Conservation (phyloP, 345 rosid species). For the Populus alba region DNA sequence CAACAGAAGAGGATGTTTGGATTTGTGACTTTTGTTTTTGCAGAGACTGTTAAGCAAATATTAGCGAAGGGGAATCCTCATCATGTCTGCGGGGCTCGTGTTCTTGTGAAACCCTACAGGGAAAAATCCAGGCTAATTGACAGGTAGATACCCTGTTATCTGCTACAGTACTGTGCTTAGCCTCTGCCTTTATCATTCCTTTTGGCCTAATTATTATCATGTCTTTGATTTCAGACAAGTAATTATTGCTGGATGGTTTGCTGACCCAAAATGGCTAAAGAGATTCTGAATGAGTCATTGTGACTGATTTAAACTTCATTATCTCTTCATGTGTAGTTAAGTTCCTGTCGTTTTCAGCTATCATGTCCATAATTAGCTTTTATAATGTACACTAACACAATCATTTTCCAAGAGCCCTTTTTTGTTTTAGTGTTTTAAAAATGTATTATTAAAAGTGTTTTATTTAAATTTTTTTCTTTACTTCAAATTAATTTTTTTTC, state of each 20-base stretch:
- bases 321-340: slow-evolving; percentile 14
- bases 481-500: too few relatives aligned
- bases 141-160: slow-evolving; percentile 33
- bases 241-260: background rate
- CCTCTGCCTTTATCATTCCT: background rate
- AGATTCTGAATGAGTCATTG: slow-evolving; percentile 14
- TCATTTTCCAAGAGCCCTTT: too few relatives aligned
- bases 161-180: background rate
- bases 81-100: slow-evolving; percentile 88
- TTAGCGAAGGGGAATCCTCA: slow-evolving; percentile 91
- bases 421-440: too few relatives aligned
- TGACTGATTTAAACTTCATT: slow-evolving; percentile 9
- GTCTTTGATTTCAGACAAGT: background rate
- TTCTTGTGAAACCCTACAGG: slow-evolving; percentile 91
- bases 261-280: background rate
- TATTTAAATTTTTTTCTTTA: too few relatives aligned
- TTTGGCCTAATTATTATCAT: background rate
- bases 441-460: too few relatives aligned
- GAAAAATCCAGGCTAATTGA: slow-evolving; percentile 75
- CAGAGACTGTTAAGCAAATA: slow-evolving; percentile 69
- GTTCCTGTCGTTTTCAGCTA: slow-evolving; percentile 10
- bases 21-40: slow-evolving; percentile 69
- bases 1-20: slow-evolving; percentile 96
- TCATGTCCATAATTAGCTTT: slow-evolving; percentile 7
- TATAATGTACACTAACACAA: too few relatives aligned